Evolutionary conservation across 192 early-diverging fungal genomes (phyloP), one percentile per base, ranked within the genome.

Genomic region (Rhizoclosmatium sp.): DNA sequence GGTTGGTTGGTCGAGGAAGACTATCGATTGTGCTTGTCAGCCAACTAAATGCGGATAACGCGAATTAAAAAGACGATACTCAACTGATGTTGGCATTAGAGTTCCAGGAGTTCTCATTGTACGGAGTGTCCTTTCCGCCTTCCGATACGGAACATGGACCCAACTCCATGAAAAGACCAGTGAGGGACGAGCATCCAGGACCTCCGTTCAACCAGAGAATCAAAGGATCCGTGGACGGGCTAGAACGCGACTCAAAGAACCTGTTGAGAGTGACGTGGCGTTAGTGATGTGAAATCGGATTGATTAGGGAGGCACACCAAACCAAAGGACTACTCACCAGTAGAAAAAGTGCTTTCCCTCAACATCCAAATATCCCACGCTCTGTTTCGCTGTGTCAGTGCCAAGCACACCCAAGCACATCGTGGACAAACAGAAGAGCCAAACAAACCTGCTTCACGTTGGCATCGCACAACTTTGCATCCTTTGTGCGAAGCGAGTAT

Each of bases 211-310:
- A 87, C 93, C 93, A 94, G 46, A 94, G 85, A 49, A 93, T 87
- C 42, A 93, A 80, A 3, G 97, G 97, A 75, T 95, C 96, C 41
- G 84, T 89, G 80, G 84, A 71, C 16, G 92, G 92, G 61, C 89
- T 84, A 74, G 88, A 88, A 76, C 95, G 93, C 4, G 94, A 93
- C 83, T 97, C 97, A 84, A 99, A 98, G 90, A 99, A 98, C 94
- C 94, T 96, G 83, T 95, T 96, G 88, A 95, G 96, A 80, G 41
- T 16, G 44, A 67, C 4, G 31, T 31, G 31, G 31, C 31, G 31
- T 31, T 31, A 31, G 31, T 31, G 31, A 31, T 31, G 31, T 31
- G 31, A 31, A 31, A 31, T 31, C 31, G 31, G 31, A 31, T 31
- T 31, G 31, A 31, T 31, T 31, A 31, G 31, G 31, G 31, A 31